These are phyloP conservation scores for Schizophyllum commune DNA, from an alignment of 1,284 basidiomycete species.

Conservation along the genomic window DNA sequence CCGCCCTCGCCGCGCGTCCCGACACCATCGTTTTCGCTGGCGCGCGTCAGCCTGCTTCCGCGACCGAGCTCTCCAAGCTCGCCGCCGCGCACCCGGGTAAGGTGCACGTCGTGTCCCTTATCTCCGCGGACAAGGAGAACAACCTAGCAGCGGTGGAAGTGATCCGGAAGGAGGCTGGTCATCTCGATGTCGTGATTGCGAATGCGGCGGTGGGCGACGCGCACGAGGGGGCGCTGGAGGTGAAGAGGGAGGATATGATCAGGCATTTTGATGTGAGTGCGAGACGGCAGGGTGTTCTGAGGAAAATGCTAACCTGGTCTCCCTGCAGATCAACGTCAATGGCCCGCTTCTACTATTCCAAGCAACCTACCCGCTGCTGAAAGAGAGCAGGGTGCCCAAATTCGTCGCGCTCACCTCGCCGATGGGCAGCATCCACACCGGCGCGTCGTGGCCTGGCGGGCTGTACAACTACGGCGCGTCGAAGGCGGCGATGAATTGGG, in stretches of 20 bases:
- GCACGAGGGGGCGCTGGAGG: not conserved
- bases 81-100: not conserved
- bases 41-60: not conserved
- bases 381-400: not conserved
- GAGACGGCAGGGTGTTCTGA: too few relatives aligned
- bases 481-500: not conserved
- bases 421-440: not conserved
- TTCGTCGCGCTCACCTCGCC: not conserved
- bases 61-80: not conserved
- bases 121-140: not conserved
- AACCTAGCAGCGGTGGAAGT: not conserved
- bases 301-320: not conserved
- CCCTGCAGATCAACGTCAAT: not conserved
- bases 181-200: conserved; percentile 1
- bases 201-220: not conserved
- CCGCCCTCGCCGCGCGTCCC: not conserved
- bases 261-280: not conserved
- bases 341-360: conserved; percentile 2
- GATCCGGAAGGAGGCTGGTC: not conserved
- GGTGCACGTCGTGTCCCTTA: conserved; percentile 1
- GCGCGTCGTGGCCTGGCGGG: not conserved
- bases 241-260: not conserved
- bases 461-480: not conserved
- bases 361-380: conserved; percentile 1
- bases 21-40: conserved; percentile 3